Base-by-base conservation (phyloP, 2,329 filamentous ascomycete genomes). In the Penicillium palitans region DNA sequence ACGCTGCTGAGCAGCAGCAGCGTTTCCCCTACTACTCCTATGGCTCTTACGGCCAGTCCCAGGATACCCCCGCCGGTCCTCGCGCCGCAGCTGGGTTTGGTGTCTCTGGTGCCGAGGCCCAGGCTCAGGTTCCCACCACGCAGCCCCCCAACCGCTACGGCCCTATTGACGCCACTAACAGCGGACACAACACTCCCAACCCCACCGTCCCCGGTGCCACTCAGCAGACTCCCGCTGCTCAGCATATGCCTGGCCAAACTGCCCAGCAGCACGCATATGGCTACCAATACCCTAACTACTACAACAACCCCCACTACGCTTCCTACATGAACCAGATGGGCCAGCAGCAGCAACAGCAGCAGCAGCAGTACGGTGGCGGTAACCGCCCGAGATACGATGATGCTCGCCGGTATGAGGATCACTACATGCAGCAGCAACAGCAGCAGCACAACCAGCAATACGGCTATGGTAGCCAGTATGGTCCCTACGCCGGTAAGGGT, bases 131-230 rank as follows among this genome's bases (percentile, higher is more conserved):
- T 80, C 63, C 89, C 81, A 80, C 84, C 71, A 79, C 87, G 83
- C 92, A 91, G 73, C 87, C 89, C 40, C 90, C 93, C 73, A 90
- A 87, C 73, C 89, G 88, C 66, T 88, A 88, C 69, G 83, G 78
- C 48, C 80, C 87, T 78, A 73, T 82, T 60, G 81, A 86, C 62
- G 91, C 96, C 55, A 90, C 92, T 70, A 91, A 89, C 79, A 96
- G 91, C 73, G 93, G 92, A 45, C 89, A 95, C 74, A 93, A 89
- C 69, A 97, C 93, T 2, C 93, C 93, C 37, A 95, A 96, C 78
- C 92, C 93, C 29, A 83, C 88, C 41, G 75, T 85, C 59, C 82
- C 82, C 59, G 79, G 76, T 52, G 82, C 83, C 59, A 81, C 84
- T 59, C 83, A 58, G 50, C 55, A 84, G 63, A 78, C 78, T 50